Evolutionary conservation across 2,329 filamentous ascomycete genomes (phyloP), one percentile per base, ranked within the genome.

Genomic region (Aspergillus sojae): DNA sequence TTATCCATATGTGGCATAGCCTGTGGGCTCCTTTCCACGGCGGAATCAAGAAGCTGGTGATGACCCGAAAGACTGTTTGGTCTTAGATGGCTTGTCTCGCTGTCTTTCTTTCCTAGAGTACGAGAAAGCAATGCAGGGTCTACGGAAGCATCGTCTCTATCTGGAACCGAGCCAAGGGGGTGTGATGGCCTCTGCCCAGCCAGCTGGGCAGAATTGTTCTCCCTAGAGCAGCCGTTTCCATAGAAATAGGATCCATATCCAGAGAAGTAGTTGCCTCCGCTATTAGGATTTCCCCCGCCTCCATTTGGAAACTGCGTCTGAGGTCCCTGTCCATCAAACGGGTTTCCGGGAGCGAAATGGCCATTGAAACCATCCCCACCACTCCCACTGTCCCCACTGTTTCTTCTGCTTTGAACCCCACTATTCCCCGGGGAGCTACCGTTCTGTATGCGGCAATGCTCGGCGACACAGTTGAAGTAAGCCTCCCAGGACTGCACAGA

Each of bases 401-500:
- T 59, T 23, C 62, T 60, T 41, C 65, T 65, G 57, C 59, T 64
- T 45, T 46, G 53, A n/a, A 32, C 63, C 5, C 32, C 50, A 21
- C 57, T 66, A 23, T 54, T 61, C 7, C 39, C 56, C 19, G 60
- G 32, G n/a, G 62, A 60, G 14, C 32, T 26, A 26, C 39, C 54
- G 32, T 43, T 46, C 10, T 39, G 30, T 12, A 68, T 26, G 26
- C 59, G 62, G 32, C 67, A 68, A 45, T 69, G 67, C 19, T 46
- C 43, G 7, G 55, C 57, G 14, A 67, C 23, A 52, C 67, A 69
- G 14, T 62, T 52, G 34, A 69, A 64, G 45, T 62, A 68, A 12
- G 57, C 58, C 1, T 62, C 58, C 66, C 66, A 68, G 39, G 41
- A 55, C 7, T 16, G 21, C 9, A 69, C 66, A 0, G 21, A 9